Percentiles rank a stretch among this genome's conserved stretches.
Evolutionary conservation across 2,329 filamentous ascomycete species (phyloP).

Genomic region (Diaporthe sp.): DNA sequence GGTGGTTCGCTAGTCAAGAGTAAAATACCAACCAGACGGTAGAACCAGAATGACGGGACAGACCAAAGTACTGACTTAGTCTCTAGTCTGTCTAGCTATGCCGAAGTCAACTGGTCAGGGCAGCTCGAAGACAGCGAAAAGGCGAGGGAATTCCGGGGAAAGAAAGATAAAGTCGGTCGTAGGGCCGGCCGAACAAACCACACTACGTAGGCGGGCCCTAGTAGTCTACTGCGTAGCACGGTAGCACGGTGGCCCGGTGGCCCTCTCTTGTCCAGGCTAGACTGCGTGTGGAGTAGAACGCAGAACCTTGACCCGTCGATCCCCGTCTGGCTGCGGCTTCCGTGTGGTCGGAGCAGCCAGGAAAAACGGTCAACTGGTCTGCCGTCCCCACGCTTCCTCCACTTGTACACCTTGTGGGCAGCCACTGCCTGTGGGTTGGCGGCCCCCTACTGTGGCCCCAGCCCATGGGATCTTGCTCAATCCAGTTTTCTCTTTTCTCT

Average conservation of each 20-base stretch:
- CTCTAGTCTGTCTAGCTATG: neutral
- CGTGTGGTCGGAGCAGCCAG: neutral
- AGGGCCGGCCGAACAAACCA: neutral
- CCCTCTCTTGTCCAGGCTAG: neutral
- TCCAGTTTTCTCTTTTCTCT: conserved; percentile 15
- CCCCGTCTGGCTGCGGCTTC: neutral
- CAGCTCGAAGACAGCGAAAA: neutral
- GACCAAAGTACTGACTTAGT: conserved; percentile 13
- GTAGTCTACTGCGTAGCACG: conserved; percentile 2
- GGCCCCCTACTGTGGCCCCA: conserved; percentile 2
- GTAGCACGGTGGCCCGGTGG: conserved; percentile 20
- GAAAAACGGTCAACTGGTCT: conserved; percentile 16
- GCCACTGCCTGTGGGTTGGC: neutral
- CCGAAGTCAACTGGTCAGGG: neutral
- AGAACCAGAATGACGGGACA: conserved; percentile 10
- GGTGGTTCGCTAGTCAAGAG: neutral
- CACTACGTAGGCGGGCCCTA: neutral
- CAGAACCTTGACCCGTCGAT: conserved; percentile 11
- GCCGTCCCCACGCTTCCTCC: conserved; percentile 20
- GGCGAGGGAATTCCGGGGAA: conserved; percentile 17
- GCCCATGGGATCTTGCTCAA: conserved; percentile 1
- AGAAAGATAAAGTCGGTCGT: conserved; percentile 10
- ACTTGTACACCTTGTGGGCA: neutral
- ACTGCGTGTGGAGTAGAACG: neutral
- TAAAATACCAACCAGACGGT: neutral